Base-by-base conservation (phyloP, 352 stramenopile species). In the Phytopythium ostracodes region DNA sequence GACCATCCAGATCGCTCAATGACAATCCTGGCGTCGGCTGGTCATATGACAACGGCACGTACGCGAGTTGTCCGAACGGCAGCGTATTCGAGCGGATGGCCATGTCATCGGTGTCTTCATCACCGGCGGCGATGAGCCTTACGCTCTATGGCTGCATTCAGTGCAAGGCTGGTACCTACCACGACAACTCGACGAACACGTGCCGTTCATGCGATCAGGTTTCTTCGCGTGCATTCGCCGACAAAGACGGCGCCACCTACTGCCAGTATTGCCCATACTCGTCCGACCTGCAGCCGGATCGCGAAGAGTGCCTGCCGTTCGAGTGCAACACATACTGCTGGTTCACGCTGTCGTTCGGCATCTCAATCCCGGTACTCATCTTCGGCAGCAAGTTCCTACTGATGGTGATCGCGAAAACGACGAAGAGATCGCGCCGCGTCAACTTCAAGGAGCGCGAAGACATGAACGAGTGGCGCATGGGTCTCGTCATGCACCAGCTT, bases 391-490 rank as follows among this genome's bases (percentile, higher is more conserved):
- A 87, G 24, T 76, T 84, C 8, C 53, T 85, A 38, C 47, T 88
- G 1, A 66, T 78, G 22, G 40, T 77, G 29, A 75, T 80, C 40
- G 75, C 71, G 42, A 78, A 76, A 35, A 74, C 67, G 36, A 81
- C 71, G 22, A 72, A 75, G 49, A 62, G 70, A 0, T 69, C 73
- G 47, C 65, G 71, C 22, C 75, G 68, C 38, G 67, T 83, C 60
- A 71, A 83, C 51, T 67, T 81, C 20, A 76, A 78, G 33, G 75
- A 90, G 57, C 75, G 84, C 63, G 81, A 90, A 44, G 70, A 81
- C 27, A 79, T 87, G 75, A 84, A 83, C 24, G 77, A 81, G 53
- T 90, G 81, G 81, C 68, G 81, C 15, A 81, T 90, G 68, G 81
- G 75, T 14, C 65, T 87, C 22, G 77, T 90, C 66, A 78, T 87